Evolutionary conservation across 805 yeast species (phyloP), one percentile per base, ranked within the genome.

Genomic region (Hanseniaspora clermontiae): DNA sequence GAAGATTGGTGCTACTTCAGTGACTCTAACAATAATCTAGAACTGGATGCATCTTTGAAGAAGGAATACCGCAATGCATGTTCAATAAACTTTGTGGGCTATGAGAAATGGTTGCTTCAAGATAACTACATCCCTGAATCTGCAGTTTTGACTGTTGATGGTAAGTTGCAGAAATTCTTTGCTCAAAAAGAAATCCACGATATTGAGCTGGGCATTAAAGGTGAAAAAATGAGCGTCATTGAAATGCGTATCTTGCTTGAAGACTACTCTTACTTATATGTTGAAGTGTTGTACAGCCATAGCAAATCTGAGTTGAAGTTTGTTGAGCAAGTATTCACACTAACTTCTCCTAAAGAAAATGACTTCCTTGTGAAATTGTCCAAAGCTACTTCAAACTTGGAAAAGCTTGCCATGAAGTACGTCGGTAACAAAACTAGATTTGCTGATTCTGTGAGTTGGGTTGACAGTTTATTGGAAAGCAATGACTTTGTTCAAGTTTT

Each of bases 221-320:
- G 38, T 17, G 48, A 43, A 14, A 17, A 27, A 15, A 39, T 56
- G 8, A 7, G 17, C 29, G 14, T 77, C 60, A 74, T 84, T 55
- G 89, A 84, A 60, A 81, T 84, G 60, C 87, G 87, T 64, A 73
- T 88, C 14, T 68, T 89, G 43, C 83, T 81, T 67, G 80, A 78
- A 59, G 95, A 87, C 65, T 80, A 83, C 61, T 78, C 93, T 1
- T 87, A 83, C 61, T 71, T 82, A 4, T 70, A 78, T 0, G 69
- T 87, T 59, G 80, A 82, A 51, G 69, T 85, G 5, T 73, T 76
- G 2, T 14, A 17, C n/a, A 27, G 39, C 12, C 20, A 19, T 24
- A 87, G 73, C 63, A 82, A 82, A 42, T 17, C 14, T 5, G 15
- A 46, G 4, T 11, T 46, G 8, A 36, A 46, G n/a, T 46, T 17